Percentiles rank a stretch among this genome's conserved stretches.
phyloP scores from a whole-genome alignment of 495 filamentous ascomycete species.

The Penicillium coffeae region DNA sequence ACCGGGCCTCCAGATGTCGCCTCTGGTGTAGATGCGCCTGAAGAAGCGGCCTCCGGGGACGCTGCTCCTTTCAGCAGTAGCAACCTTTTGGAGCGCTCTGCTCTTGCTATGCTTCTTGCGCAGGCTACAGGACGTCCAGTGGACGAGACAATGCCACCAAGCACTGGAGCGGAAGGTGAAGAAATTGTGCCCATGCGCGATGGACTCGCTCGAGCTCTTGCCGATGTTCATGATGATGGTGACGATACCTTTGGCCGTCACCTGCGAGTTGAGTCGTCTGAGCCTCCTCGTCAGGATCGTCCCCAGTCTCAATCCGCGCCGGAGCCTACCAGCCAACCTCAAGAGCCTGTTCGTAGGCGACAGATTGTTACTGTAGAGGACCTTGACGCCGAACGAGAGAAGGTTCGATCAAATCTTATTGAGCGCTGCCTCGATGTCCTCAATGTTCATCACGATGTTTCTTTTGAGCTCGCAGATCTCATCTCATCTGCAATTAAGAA shows the following conservation, averaged over 20 bases:
- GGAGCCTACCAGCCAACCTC: slow-evolving; percentile 14
- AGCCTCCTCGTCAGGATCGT: slow-evolving; percentile 1
- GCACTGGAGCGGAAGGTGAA: slow-evolving; percentile 16
- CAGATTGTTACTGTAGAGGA: slow-evolving; percentile 68
- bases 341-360: slow-evolving; percentile 25
- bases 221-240: slow-evolving; percentile 33
- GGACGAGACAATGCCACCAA: slow-evolving; percentile 19
- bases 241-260: slow-evolving; percentile 24
- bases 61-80: slow-evolving; percentile 24
- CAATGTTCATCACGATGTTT: slow-evolving; percentile 79
- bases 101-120: slow-evolving; percentile 39
- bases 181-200: slow-evolving; percentile 29
- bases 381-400: slow-evolving; percentile 71
- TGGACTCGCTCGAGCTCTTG: slow-evolving; percentile 34
- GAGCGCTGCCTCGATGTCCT: slow-evolving; percentile 88
- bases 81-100: slow-evolving; percentile 27
- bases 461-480: slow-evolving; percentile 86
- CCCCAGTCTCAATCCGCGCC: not conserved
- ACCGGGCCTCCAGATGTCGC: slow-evolving; percentile 25
- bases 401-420: slow-evolving; percentile 71
- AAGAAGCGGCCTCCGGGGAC: slow-evolving; percentile 30
- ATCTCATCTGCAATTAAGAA: slow-evolving; percentile 74
- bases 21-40: slow-evolving; percentile 27
- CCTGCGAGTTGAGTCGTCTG: slow-evolving; percentile 23
- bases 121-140: slow-evolving; percentile 28